Evolutionary conservation across 2,329 filamentous ascomycete genomes (phyloP), one percentile per base, ranked within the genome.

Genomic region (Pseudopyricularia cyperi): DNA sequence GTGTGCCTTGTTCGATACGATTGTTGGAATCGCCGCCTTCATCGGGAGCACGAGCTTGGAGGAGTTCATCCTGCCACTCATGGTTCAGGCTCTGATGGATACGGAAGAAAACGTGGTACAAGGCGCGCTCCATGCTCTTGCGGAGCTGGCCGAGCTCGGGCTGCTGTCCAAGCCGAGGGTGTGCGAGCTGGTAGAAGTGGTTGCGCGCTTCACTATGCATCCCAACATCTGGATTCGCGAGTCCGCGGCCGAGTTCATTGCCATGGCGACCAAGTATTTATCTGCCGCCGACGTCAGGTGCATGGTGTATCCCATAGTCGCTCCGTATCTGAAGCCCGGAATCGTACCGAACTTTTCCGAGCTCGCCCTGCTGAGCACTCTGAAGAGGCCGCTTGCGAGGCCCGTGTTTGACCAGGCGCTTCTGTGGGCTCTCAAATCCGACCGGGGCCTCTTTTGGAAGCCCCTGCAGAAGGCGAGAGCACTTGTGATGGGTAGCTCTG

Each of bases 191-290:
- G 80, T 95, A 22, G 85, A 94, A 55, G 82, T 91, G 37, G 80
- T 91, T 14, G 83, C 79, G 7, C 81, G 89, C 3, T 95, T 97
- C 61, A 83, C 90, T 12, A 83, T 95, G 73, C 93, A 98, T 63
- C 93, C 93, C 0, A 97, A 95, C 59, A 72, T 88, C 8, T 98
- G 93, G 91, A 90, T 98, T 51, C 81, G 91, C 35, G 91, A 97
- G 68, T 87, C 91, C 9, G 84, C 91, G 3, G 79, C 86, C 7
- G 83, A 91, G 56, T 95, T 96, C 58, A 72, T 97, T 35, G 81
- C 88, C 3, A 81, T 85, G 52, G 80, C 87, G 1, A 83, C 87
- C 1, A 83, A 75, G 53, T 89, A 85, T 60, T 66, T 97, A 15
- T 87, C 87, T 0, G 71, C 78, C 22, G 89, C 91, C 3, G 91